Base-by-base conservation (phyloP, 2,329 filamentous ascomycete species). In the Lachnellula subtilissima region DNA sequence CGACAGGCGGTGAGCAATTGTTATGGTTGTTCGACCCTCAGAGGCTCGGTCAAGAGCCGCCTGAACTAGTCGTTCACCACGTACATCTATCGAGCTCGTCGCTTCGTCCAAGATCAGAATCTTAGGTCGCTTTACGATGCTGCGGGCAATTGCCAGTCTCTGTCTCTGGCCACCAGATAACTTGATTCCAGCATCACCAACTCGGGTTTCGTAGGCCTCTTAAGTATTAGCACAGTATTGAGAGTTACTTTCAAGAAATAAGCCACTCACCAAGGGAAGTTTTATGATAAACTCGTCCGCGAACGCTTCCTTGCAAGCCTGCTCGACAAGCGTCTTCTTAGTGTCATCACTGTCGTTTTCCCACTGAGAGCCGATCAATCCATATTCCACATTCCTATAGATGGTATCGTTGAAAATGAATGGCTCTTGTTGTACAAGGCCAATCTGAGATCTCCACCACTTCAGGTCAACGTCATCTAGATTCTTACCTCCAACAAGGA, bases 91-190 rank as follows among this genome's bases (percentile, higher is more conserved):
- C 1, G 83, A 76, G 0, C 81, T 77, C 1, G 66, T 69, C 4
- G 89, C 88, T 70, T 93, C 88, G 65, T 94, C 88, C 7, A 94
- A 78, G 7, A 89, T 81, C 1, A 89, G 72, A 50, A 89, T 85
- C 2, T 76, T 75, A 0, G 89, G 88, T 58, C 86, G 78, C 56
- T 86, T 83, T 48, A 92, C 79, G 58, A 93, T 89, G 40, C 84
- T 86, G 32, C 89, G 78, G 1, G 1, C 86, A 84, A 55, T 91
- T 2, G 88, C 87, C 9, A 94, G 79, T 2, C 90, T 80, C 68
- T 94, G 89, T 11, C 88, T 80, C 68, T 95, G 89, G 0, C 90
- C 90, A 14, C 89, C 88, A 11, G 87, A 91, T 1, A 95, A 75
- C 67, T 89, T 90, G 48, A 87, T 86, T 4, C 90, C 90, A 28